A percentile compares a stretch with the other conserved stretches of the same genome.
These are phyloP conservation scores for Daedaleopsis sinensis DNA, from an alignment of 768 basidiomycete species.

Conservation along the genomic window DNA sequence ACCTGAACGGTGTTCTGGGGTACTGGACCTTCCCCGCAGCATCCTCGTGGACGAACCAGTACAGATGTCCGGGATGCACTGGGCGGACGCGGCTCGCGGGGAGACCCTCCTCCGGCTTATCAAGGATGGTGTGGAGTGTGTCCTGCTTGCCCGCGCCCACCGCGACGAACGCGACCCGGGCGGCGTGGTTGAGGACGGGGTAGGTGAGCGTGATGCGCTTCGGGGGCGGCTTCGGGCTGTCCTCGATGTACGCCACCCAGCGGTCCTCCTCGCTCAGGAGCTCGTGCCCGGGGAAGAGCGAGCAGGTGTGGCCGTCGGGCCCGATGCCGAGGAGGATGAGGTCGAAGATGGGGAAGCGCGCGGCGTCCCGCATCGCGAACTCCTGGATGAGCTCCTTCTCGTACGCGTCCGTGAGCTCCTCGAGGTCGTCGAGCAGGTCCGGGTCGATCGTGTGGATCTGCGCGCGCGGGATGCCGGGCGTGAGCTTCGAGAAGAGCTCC, in stretches of 20 bases:
- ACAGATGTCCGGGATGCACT: constrained; percentile 78
- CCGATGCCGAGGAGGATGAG: constrained; percentile 97
- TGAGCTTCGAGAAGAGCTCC: constrained; percentile 80
- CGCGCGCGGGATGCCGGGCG: constrained; percentile 56
- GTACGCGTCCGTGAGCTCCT: constrained; percentile 81
- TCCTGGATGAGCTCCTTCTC: constrained; percentile 84
- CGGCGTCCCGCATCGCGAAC: constrained; percentile 92
- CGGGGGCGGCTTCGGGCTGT: constrained; percentile 92
- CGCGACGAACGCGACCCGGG: constrained; percentile 87
- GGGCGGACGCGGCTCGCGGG: constrained; percentile 86
- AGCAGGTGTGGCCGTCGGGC: constrained; percentile 97
- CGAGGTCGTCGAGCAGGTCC: constrained; percentile 65
- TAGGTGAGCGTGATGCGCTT: constrained; percentile 91
- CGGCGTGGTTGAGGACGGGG: constrained; percentile 89
- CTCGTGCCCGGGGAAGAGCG: constrained; percentile 92
- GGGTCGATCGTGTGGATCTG: constrained; percentile 88
- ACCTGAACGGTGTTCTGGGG: constrained; percentile 57
- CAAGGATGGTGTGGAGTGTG: constrained; percentile 71
- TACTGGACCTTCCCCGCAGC: constrained; percentile 69
- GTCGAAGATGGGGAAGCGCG: constrained; percentile 97
- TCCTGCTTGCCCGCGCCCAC: constrained; percentile 83
- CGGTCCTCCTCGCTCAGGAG: constrained; percentile 85
- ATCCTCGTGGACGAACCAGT: constrained; percentile 93
- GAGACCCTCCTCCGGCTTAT: constrained; percentile 75
- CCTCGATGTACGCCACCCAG: constrained; percentile 93